phyloP scores from a whole-genome alignment of 2,329 filamentous ascomycete genomes.

The Penicillium italicum region DNA sequence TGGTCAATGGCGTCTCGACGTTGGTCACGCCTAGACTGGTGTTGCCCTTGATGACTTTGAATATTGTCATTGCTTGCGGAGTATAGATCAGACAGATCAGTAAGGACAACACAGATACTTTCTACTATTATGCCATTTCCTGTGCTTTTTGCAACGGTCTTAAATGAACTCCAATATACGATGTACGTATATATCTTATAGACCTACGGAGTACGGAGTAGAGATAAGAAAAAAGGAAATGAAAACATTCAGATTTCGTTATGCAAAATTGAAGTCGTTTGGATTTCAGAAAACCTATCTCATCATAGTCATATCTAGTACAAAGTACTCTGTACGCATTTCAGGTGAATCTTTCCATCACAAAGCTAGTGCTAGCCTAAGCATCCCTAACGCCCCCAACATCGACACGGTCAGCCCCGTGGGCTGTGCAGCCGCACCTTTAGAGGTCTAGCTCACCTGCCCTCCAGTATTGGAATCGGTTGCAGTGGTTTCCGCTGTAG shows the following conservation, averaged over 20 bases:
- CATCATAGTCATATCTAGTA: constrained; percentile 4
- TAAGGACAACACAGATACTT: too few species aligned
- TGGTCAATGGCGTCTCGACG: constrained; percentile 25
- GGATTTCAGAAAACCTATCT: neutral
- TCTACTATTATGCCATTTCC: neutral
- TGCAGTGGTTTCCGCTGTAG: constrained; percentile 7
- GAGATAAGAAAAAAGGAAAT: neutral
- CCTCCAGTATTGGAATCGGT: constrained; percentile 3
- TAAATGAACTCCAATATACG: neutral
- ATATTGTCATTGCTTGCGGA: too few species aligned
- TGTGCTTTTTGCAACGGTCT: neutral
- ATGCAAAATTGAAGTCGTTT: too few species aligned
- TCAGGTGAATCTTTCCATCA: constrained; percentile 7
- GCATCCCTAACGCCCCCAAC: constrained; percentile 23
- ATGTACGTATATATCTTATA: neutral
- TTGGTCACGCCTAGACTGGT: constrained; percentile 30
- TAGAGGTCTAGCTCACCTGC: constrained; percentile 14
- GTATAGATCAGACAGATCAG: too few species aligned
- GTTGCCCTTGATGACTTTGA: constrained; percentile 34
- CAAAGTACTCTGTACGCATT: neutral
- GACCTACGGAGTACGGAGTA: neutral
- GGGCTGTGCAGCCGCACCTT: constrained; percentile 13
- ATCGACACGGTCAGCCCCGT: constrained; percentile 20
- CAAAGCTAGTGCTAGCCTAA: constrained; percentile 24
- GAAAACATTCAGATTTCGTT: neutral